phyloP scores from a whole-genome alignment of 2,329 filamentous ascomycete species.

The Celoporthe dispersa region DNA sequence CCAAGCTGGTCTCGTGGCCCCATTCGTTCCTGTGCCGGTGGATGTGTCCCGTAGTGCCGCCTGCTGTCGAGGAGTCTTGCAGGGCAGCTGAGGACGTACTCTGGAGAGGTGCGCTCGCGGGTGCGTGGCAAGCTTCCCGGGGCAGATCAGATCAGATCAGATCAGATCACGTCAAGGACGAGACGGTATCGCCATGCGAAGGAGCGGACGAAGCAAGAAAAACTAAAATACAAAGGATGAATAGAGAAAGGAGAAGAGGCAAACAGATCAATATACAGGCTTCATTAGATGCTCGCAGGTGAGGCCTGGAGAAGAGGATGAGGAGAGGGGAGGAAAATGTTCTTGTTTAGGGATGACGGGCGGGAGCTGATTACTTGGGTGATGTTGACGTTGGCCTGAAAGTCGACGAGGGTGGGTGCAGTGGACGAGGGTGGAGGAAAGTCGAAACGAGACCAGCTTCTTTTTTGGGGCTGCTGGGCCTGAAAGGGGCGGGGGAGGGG shows the following conservation, averaged over 20 bases:
- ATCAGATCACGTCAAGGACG: slow-evolving; percentile 1
- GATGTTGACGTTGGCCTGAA: slow-evolving; percentile 8
- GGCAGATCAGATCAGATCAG: neutral
- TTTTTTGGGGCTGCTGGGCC: slow-evolving; percentile 3
- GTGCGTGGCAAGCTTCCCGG: slow-evolving; percentile 8
- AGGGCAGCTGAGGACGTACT: neutral
- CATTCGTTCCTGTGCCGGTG: slow-evolving; percentile 2
- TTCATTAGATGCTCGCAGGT: slow-evolving; percentile 34
- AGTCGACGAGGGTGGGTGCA: neutral
- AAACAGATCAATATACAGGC: slow-evolving; percentile 37
- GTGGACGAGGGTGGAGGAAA: slow-evolving; percentile 2
- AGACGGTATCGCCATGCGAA: slow-evolving; percentile 13
- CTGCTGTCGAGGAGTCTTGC: neutral
- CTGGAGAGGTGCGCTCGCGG: neutral
- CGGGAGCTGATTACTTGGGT: slow-evolving; percentile 14
- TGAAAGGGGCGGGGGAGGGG: neutral
- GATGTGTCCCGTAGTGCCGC: neutral
- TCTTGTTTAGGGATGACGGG: slow-evolving; percentile 25
- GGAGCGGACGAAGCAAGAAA: slow-evolving; percentile 18
- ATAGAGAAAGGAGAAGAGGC: slow-evolving; percentile 16
- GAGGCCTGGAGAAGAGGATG: slow-evolving; percentile 34
- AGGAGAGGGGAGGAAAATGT: slow-evolving; percentile 16
- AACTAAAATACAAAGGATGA: slow-evolving; percentile 20
- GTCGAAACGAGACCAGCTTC: slow-evolving; percentile 9
- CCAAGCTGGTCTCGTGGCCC: slow-evolving; percentile 10